Evolutionary conservation across 169 alveolate genomes (phyloP).

Genomic region (Toxoplasma gondii): DNA sequence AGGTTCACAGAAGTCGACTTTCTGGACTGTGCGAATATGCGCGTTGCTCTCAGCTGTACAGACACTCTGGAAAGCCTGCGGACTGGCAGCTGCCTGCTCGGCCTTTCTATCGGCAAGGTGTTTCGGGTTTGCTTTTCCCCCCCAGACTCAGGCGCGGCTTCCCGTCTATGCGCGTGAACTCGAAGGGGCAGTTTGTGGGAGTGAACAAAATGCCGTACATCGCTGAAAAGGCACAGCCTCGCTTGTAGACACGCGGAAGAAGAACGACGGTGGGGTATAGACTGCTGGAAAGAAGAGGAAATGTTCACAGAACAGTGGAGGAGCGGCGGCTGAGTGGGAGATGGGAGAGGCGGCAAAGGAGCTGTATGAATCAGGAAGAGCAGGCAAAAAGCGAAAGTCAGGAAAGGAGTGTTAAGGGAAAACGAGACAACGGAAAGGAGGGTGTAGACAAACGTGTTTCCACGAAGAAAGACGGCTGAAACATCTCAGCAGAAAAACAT

Average conservation of each 20-base stretch:
- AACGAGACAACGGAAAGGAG: neutral
- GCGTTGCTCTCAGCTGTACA: constrained; percentile 23
- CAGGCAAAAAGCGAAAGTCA: too few species aligned
- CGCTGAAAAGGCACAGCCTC: constrained; percentile 48
- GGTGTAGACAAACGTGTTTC: too few species aligned
- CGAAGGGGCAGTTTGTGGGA: constrained; percentile 60
- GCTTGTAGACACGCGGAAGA: neutral
- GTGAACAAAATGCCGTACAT: constrained; percentile 48
- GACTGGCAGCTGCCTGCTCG: constrained; percentile 44
- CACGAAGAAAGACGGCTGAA: too few species aligned
- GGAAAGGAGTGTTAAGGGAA: too few species aligned
- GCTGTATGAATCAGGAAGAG: too few species aligned
- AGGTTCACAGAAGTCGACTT: too few species aligned
- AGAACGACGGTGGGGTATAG: neutral
- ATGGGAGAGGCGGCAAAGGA: too few species aligned
- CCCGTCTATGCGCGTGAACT: constrained; percentile 3
- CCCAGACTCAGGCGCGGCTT: constrained; percentile 41
- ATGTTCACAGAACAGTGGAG: too few species aligned
- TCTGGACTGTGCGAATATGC: too few species aligned
- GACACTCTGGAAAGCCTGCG: constrained; percentile 47
- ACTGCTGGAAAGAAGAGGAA: neutral
- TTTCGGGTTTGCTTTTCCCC: constrained; percentile 52
- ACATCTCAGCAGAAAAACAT: too few species aligned
- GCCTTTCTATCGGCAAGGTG: constrained; percentile 47
- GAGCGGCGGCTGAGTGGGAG: too few species aligned